Evolutionary conservation across 2,329 filamentous ascomycete species (phyloP), one percentile per base, ranked within the genome.

Genomic region (Trichophyton rubrum): DNA sequence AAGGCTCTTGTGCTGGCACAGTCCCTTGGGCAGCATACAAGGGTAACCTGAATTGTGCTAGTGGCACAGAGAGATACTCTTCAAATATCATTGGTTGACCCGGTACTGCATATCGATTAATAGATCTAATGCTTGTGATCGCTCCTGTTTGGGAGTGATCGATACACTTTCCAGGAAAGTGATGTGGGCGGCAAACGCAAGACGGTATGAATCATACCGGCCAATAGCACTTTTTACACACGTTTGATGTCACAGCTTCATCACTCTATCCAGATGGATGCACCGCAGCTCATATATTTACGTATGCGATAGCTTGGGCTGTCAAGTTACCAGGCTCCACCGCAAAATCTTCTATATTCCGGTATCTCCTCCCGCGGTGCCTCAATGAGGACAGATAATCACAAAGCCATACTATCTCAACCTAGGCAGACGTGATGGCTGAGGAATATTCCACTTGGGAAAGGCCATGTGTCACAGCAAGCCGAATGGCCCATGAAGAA

Each of bases 391-490:
- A 51, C 45, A 51, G 33, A 51, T 30, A 30, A 7, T 30, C 27
- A 30, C 45, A 30, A 7, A 22, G 22, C 43, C 43, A 27, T 51
- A 20, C 5, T 47, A 3, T 22, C 43, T 47, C 43, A 47, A 11
- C 20, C 43, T 20, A 9, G 43, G 7, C 17, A 47, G 43, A 22
- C 5, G 15, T 9, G 24, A 38, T 13, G 33, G 7, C 30, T 22
- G 4, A 51, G 45, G 22, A 22, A 3, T 13, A 40, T 38, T n/a
- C 53, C 53, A 56, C 53, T 56, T 11, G 17, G 53, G 53, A 20
- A 38, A 17, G 53, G 53, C 27, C 53, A 40, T 56, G 53, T 56
- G 53, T 56, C 53, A 56, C 30, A 20, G 53, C 17, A 30, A 56
- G 53, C 6, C 1, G 35, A 24, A 27, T 5, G 35, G 8, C 3